A percentile compares a stretch with the other conserved stretches of the same genome.
Evolutionary conservation across 768 basidiomycete species (phyloP).

Genomic region (Pleurotus sapidus): DNA sequence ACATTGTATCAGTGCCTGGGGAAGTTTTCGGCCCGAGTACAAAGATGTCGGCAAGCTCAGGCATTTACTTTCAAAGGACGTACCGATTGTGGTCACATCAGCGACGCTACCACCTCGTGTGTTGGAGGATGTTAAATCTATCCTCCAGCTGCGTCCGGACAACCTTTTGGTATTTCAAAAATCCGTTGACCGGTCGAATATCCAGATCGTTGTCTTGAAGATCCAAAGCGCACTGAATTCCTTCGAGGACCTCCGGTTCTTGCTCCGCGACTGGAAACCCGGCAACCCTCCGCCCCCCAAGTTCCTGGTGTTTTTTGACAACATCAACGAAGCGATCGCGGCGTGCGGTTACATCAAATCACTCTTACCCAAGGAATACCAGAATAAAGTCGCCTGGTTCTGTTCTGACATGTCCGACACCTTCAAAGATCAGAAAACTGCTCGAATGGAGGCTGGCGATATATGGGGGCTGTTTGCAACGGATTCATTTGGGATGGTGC

Average conservation of each 20-base stretch:
- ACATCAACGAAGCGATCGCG: conserved; percentile 11
- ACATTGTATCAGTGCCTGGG: conserved; percentile 33
- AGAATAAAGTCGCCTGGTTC: conserved; percentile 19
- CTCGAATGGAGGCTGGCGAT: conserved; percentile 9
- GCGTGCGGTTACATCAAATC: conserved; percentile 10
- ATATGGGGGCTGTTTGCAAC: conserved; percentile 11
- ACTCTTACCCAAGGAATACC: conserved; percentile 9
- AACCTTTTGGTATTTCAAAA: too few species aligned
- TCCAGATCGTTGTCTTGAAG: conserved; percentile 13
- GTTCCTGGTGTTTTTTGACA: conserved; percentile 22
- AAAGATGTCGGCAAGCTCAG: conserved; percentile 14
- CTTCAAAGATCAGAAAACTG: conserved; percentile 6
- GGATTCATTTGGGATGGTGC: conserved; percentile 16
- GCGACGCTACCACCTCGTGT: conserved; percentile 15
- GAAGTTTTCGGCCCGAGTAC: conserved; percentile 28
- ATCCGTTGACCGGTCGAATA: conserved; percentile 14
- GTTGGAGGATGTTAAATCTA: background rate
- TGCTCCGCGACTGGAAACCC: conserved; percentile 11
- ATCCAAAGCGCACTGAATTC: conserved; percentile 14
- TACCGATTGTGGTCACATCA: conserved; percentile 16
- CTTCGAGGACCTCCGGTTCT: conserved; percentile 14
- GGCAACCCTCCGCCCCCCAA: conserved; percentile 9
- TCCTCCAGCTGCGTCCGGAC: too few species aligned
- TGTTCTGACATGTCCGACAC: conserved; percentile 16
- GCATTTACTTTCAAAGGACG: background rate